Evolutionary conservation across 1,284 basidiomycete genomes (phyloP).

Genomic region (Phlebopus sp.): DNA sequence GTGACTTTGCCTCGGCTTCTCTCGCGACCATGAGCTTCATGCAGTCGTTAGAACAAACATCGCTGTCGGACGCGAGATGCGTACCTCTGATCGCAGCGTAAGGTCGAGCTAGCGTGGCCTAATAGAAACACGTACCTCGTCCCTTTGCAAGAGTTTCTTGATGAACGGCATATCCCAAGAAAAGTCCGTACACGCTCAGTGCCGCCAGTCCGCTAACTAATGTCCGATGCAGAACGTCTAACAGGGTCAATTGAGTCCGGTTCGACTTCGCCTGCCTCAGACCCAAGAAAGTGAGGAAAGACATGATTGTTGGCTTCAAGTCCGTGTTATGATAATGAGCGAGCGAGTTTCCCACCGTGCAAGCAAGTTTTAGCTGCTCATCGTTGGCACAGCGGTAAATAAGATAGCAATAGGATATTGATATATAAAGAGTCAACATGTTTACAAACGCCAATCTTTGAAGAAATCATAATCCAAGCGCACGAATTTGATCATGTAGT

Average conservation of each 20-base stretch:
- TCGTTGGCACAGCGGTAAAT: too few species aligned
- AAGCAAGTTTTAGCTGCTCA: too few species aligned
- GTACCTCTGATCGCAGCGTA: slow-evolving; percentile 18
- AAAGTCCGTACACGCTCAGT: slow-evolving; percentile 30
- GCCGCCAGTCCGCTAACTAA: slow-evolving; percentile 28
- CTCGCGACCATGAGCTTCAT: slow-evolving; percentile 23
- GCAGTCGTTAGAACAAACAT: not conserved
- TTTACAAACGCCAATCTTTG: slow-evolving; percentile 61
- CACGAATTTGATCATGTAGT: slow-evolving; percentile 85
- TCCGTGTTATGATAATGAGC: not conserved
- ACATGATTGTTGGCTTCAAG: slow-evolving; percentile 16
- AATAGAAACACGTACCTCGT: slow-evolving; percentile 23
- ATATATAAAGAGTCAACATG: slow-evolving; percentile 5
- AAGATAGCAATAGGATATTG: slow-evolving; percentile 17
- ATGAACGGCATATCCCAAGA: slow-evolving; percentile 32
- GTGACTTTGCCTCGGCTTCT: slow-evolving; percentile 23
- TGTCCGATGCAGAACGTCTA: slow-evolving; percentile 31
- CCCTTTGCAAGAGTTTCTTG: slow-evolving; percentile 31
- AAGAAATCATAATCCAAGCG: slow-evolving; percentile 79
- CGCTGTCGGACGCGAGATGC: not conserved
- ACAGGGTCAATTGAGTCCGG: slow-evolving; percentile 23
- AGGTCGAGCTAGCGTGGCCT: not conserved
- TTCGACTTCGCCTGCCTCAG: slow-evolving; percentile 21
- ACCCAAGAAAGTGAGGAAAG: slow-evolving; percentile 26
- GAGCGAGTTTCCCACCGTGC: too few species aligned